Base-by-base conservation (phyloP, 164 flowering plant genomes). In the Saururus chinensis region DNA sequence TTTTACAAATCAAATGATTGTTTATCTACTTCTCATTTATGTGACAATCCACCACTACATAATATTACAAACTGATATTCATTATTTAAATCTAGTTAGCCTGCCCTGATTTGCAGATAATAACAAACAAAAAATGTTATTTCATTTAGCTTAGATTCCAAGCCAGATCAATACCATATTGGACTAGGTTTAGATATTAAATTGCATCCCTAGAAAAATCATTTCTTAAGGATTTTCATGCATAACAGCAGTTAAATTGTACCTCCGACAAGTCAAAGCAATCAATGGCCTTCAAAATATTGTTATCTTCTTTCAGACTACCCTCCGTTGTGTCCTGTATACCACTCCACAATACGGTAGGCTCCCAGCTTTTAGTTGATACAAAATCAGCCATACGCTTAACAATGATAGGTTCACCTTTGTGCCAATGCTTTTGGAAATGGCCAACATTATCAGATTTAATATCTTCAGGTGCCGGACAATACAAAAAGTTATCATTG, bases 211-310 rank as follows among this genome's bases (percentile, higher is more conserved):
- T 13, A 41, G 12, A 41, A 8, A 41, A 41, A 8, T 41, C 12
- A 41, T 13, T 41, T 41, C 45, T n/a, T 13, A 41, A 13, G 11
- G 45, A 41, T 13, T 41, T 45, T 45, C 49, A 45, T 45, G 49
- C 14, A 12, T 12, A 45, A 45, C 17, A 30, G 49, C 14, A 45
- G 11, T 10, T 17, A 45, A 45, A 17, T 45, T 45, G 17, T 76
- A 93, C 99, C 97, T 93, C 97, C 67, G 87, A 83, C 76, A 81
- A 64, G 61, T 81, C 76, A 40, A 77, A 76, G 77, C 91, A 90
- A 71, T 88, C 82, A 64, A 90, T 73, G 63, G 88, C 96, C 77
- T 82, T 90, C 68, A 90, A 88, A 59, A 64, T 24, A 77, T 74
- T 75, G 71, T 74, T 69, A 20, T 76, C 88, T 63, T 81, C 85